Conservation (phyloP, 352 stramenopile species). For the Phytophthora macrochlamydospora region DNA sequence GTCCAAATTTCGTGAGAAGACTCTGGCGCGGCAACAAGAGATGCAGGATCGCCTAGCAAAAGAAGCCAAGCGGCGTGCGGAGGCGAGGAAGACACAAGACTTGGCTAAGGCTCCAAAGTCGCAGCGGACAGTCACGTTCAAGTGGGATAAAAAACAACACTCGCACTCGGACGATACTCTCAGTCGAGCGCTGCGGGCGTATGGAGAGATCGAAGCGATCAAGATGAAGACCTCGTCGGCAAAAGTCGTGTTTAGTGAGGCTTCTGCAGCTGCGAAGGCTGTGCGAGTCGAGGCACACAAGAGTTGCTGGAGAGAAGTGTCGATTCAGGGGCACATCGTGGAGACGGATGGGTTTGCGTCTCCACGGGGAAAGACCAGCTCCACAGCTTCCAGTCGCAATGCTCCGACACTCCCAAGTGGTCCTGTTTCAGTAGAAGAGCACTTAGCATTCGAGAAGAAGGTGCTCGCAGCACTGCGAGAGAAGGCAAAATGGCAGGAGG, state of each 20-base stretch:
- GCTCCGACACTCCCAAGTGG: conserved; percentile 41
- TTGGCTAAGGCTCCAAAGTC: conserved; percentile 45
- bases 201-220: conserved; percentile 71
- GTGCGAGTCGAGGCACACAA: conserved; percentile 80
- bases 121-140: conserved; percentile 77
- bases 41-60: conserved; percentile 52
- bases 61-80: conserved; percentile 44
- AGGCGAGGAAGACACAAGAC: conserved; percentile 37
- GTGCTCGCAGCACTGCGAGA: conserved; percentile 59
- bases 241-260: conserved; percentile 64
- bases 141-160: conserved; percentile 69
- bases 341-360: conserved; percentile 51
- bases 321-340: conserved; percentile 75
- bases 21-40: conserved; percentile 54
- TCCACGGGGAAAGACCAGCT: conserved; percentile 23
- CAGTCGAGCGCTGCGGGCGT: conserved; percentile 52
- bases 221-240: conserved; percentile 75
- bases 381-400: conserved; percentile 10
- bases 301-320: conserved; percentile 67
- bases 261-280: conserved; percentile 50
- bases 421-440: conserved; percentile 56
- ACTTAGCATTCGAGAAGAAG: conserved; percentile 56
- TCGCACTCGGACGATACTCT: conserved; percentile 85
- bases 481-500: conserved; percentile 41
- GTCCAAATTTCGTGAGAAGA: conserved; percentile 59